A percentile compares a stretch with the other conserved stretches of the same genome.
Evolutionary conservation across 352 stramenopile species (phyloP).

Genomic region (Pythium sp.): DNA sequence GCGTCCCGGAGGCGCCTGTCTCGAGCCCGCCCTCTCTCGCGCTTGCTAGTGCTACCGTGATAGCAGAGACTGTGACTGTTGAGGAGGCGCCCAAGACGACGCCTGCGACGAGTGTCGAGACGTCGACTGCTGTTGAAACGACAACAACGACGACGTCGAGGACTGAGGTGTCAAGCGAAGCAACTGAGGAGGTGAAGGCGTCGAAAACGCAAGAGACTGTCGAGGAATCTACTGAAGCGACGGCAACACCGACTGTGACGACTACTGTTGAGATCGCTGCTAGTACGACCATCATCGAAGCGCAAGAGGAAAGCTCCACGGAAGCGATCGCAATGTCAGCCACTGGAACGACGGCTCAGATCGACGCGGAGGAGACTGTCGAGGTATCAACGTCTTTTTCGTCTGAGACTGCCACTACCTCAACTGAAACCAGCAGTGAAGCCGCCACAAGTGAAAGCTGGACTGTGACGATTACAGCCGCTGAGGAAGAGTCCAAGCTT

Average conservation of each 20-base stretch:
- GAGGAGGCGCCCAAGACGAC: background rate
- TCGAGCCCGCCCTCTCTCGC: background rate
- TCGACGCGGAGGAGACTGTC: background rate
- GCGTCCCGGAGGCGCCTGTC: background rate
- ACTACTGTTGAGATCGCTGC: background rate
- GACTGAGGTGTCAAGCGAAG: background rate
- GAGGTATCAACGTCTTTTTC: background rate
- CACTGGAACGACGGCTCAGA: background rate
- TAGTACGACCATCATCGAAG: background rate
- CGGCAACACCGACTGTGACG: background rate
- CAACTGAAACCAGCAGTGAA: background rate
- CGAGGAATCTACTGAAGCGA: background rate
- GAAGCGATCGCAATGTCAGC: background rate
- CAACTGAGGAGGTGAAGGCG: background rate
- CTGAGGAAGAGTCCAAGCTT: background rate
- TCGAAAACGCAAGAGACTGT: background rate
- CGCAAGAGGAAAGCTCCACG: background rate
- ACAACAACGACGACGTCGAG: background rate
- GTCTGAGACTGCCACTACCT: background rate
- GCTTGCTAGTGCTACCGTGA: background rate
- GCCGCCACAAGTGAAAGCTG: background rate
- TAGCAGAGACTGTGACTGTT: background rate
- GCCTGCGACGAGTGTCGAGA: background rate
- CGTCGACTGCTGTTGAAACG: background rate
- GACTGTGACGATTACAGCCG: background rate